A percentile compares a stretch with the other conserved stretches of the same genome.
Evolutionary conservation across 2,329 filamentous ascomycete genomes (phyloP).

Genomic region (Fusarium redolens): DNA sequence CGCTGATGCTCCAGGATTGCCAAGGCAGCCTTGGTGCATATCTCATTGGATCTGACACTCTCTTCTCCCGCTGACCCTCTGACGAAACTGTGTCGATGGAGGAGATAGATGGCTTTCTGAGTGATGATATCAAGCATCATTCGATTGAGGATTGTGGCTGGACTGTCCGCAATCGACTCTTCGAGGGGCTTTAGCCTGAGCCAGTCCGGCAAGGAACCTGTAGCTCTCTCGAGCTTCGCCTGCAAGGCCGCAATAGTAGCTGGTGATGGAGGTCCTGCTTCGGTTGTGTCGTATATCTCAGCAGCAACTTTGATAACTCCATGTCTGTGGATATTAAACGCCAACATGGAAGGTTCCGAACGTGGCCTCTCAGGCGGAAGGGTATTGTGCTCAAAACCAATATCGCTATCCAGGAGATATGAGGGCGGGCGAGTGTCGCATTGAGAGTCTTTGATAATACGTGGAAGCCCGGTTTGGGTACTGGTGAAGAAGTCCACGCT

Average conservation of each 20-base stretch:
- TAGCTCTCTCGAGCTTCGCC: background rate
- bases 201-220: conserved; percentile 9
- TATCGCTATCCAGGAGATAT: background rate
- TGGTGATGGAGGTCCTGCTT: conserved; percentile 1
- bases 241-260: background rate
- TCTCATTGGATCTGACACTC: background rate
- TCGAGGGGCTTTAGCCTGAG: conserved; percentile 8
- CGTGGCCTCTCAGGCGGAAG: background rate
- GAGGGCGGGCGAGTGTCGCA: conserved; percentile 25
- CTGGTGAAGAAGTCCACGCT: conserved; percentile 38
- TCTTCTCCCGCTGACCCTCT: background rate
- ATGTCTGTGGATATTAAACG: conserved; percentile 12
- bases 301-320: background rate
- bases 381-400: background rate
- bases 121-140: conserved; percentile 19
- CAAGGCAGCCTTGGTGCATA: conserved; percentile 23
- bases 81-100: conserved; percentile 10
- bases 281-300: conserved; percentile 14
- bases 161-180: conserved; percentile 8
- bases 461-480: conserved; percentile 31
- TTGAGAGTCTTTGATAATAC: conserved; percentile 35
- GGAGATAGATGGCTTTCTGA: conserved; percentile 13
- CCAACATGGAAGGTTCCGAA: conserved; percentile 9
- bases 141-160: conserved; percentile 3
- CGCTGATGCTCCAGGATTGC: conserved; percentile 29